These are phyloP conservation scores for Apophysomyces trapeziformis DNA, from an alignment of 371 early-diverging fungal genomes.

Conservation along the genomic window DNA sequence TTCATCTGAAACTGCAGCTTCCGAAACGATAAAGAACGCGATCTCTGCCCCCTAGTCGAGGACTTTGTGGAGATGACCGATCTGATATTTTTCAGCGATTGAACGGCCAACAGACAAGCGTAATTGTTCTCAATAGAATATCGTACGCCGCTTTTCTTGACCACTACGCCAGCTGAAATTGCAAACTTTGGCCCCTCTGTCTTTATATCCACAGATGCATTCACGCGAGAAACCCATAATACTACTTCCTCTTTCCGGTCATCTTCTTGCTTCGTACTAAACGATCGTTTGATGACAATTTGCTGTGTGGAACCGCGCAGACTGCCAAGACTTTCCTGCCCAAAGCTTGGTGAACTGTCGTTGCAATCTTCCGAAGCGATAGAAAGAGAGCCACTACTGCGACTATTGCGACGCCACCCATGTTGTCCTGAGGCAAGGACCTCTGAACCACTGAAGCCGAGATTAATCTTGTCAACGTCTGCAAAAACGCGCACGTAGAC, in stretches of 20 bases:
- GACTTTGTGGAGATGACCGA: not conserved
- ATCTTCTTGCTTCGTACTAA: constrained; percentile 2
- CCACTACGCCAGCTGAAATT: constrained; percentile 23
- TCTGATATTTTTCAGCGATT: constrained; percentile 19
- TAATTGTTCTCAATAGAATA: constrained; percentile 40
- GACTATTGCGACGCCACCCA: not conserved
- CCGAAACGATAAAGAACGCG: not conserved
- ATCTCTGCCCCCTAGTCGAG: not conserved
- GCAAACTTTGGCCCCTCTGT: not conserved
- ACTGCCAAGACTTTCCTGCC: constrained; percentile 14
- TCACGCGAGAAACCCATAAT: constrained; percentile 41
- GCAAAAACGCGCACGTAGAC: constrained; percentile 4
- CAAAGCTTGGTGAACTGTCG: not conserved
- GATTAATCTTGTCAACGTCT: constrained; percentile 21
- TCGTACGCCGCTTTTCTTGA: constrained; percentile 35
- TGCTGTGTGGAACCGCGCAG: constrained; percentile 20
- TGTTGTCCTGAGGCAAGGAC: constrained; percentile 14
- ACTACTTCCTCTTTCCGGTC: constrained; percentile 23
- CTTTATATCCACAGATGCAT: constrained; percentile 19
- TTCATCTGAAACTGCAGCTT: constrained; percentile 38
- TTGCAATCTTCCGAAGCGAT: not conserved
- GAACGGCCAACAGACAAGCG: constrained; percentile 25
- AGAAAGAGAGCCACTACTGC: constrained; percentile 2
- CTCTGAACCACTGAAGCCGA: constrained; percentile 31
- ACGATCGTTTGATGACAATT: constrained; percentile 18